These are phyloP conservation scores for Neurospora terricola DNA, from an alignment of 495 filamentous ascomycete genomes.

Conservation along the genomic window DNA sequence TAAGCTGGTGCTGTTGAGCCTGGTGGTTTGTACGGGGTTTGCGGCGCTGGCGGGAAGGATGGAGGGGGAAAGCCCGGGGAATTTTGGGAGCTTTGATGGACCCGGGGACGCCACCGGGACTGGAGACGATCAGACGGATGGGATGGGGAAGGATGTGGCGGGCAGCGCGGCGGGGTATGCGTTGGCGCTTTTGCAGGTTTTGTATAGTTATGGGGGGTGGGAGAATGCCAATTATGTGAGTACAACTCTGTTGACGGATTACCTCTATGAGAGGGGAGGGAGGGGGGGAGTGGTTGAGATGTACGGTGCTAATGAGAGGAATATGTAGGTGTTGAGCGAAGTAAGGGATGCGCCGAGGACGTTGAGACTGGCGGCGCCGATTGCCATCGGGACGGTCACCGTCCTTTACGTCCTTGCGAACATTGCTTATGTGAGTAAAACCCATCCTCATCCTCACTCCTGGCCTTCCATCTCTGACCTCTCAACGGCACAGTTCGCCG, in stretches of 20 bases:
- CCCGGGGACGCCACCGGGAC: neutral
- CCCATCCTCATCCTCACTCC: no score
- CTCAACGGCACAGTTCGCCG: conserved; percentile 41
- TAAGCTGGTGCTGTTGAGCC: conserved; percentile 51
- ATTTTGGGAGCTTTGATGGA: conserved; percentile 42
- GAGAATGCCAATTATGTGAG: conserved; percentile 46
- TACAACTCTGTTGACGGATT: neutral
- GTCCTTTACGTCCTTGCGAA: conserved; percentile 55
- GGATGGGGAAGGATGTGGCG: neutral
- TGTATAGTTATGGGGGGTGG: conserved; percentile 53
- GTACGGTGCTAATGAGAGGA: neutral
- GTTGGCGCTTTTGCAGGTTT: conserved; percentile 49
- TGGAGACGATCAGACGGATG: neutral
- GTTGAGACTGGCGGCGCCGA: conserved; percentile 47
- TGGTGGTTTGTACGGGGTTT: conserved; percentile 53
- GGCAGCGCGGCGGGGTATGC: conserved; percentile 34
- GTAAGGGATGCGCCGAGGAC: conserved; percentile 47
- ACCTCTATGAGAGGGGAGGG: neutral
- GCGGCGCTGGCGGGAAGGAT: conserved; percentile 21
- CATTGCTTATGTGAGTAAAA: conserved; percentile 30
- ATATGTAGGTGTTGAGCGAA: conserved; percentile 36
- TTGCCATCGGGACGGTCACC: conserved; percentile 44
- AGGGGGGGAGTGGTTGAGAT: no score
- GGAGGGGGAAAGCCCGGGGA: conserved; percentile 9
- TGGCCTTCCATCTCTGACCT: neutral